Percentiles rank a stretch among this genome's conserved stretches.
Evolutionary conservation across 177 flowering plant species (phyloP).

Genomic region (Vitis hybrid): DNA sequence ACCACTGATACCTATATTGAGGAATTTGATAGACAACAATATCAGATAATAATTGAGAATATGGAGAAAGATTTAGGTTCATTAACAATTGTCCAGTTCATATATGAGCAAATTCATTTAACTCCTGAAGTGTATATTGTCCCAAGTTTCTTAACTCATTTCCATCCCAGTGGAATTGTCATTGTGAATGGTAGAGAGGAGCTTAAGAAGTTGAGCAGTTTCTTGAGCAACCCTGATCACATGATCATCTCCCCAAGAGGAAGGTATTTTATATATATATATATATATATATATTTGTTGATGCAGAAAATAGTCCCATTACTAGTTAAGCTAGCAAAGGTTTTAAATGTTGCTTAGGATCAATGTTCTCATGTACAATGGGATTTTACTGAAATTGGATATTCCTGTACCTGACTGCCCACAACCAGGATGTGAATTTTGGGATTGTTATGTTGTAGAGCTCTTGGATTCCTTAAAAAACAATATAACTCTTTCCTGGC

Average conservation of each 20-base stretch:
- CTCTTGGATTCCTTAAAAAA: no score
- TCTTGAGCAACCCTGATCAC: constrained; percentile 41
- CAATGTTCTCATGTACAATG: no score
- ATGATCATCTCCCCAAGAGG: constrained; percentile 49
- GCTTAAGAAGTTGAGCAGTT: constrained; percentile 32
- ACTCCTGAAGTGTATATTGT: constrained; percentile 36
- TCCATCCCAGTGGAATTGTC: constrained; percentile 40
- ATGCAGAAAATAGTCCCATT: no score
- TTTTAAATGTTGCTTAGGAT: no score
- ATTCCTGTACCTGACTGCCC: no score
- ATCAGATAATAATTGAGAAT: constrained; percentile 43
- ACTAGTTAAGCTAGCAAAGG: no score
- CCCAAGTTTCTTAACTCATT: constrained; percentile 37
- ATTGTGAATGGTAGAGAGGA: constrained; percentile 27
- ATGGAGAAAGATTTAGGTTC: constrained; percentile 55
- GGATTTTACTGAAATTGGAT: no score
- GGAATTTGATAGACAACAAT: constrained; percentile 6
- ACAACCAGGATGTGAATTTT: no score
- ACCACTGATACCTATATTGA: constrained; percentile 35
- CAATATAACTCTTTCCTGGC: no score
- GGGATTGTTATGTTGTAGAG: no score
- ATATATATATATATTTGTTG: background rate
- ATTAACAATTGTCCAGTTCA: constrained; percentile 38
- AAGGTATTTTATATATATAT: constrained; percentile 29
- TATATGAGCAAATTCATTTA: constrained; percentile 34